Conservation (phyloP, 257 asterid genomes). For the Thymus quinquecostatus region DNA sequence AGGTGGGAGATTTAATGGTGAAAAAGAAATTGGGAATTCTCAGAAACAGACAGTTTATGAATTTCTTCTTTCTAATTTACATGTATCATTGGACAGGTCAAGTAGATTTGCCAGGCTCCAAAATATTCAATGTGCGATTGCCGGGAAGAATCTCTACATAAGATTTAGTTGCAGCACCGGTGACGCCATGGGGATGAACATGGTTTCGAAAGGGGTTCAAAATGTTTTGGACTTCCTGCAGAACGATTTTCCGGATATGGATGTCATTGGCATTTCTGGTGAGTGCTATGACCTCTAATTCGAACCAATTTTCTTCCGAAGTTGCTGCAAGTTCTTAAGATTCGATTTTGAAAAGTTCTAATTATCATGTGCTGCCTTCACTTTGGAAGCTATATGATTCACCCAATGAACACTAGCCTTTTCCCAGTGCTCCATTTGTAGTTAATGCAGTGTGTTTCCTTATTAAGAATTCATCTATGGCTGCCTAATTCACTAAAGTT, state of each 20-base stretch:
- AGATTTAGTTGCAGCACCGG: slow-evolving; percentile 84
- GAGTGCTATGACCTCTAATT: slow-evolving; percentile 27
- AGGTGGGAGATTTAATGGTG: slow-evolving; percentile 6
- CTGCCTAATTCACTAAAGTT: slow-evolving; percentile 9
- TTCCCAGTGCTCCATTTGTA: slow-evolving; percentile 1
- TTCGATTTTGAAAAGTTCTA: background rate
- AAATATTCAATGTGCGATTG: slow-evolving; percentile 62
- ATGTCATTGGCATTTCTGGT: slow-evolving; percentile 87
- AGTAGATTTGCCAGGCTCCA: slow-evolving; percentile 90
- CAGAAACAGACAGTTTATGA: slow-evolving; percentile 12
- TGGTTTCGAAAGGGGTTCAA: slow-evolving; percentile 94
- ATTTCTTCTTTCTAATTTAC: background rate
- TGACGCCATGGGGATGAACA: slow-evolving; percentile 98
- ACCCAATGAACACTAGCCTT: slow-evolving; percentile 1
- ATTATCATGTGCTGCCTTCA: background rate
- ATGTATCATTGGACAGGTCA: slow-evolving; percentile 52
- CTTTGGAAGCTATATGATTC: background rate
- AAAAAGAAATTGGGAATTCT: background rate
- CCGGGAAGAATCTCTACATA: slow-evolving; percentile 77
- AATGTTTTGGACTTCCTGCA: slow-evolving; percentile 75
- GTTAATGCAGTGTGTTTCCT: slow-evolving; percentile 4
- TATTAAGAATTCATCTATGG: slow-evolving; percentile 9
- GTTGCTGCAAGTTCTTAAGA: background rate
- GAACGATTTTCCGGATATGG: slow-evolving; percentile 85
- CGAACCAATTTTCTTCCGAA: slow-evolving; percentile 14